Percentiles rank a stretch among this genome's conserved stretches.
phyloP scores from a whole-genome alignment of 495 filamentous ascomycete genomes.

The Baudoinia panamericana region DNA sequence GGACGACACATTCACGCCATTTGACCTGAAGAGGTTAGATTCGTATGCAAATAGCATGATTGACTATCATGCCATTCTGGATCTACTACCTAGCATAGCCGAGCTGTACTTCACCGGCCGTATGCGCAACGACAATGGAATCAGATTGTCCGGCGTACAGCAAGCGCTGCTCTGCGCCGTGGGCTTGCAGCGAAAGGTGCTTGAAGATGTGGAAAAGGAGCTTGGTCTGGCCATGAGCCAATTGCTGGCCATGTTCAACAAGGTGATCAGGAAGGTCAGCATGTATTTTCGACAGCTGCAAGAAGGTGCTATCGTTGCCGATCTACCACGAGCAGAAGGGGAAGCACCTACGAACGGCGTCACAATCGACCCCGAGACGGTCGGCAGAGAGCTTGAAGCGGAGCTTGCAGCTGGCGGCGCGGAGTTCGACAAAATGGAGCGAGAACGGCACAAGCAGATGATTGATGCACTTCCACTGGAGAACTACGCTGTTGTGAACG shows the following conservation, averaged over 20 bases:
- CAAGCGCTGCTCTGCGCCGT: conserved; percentile 75
- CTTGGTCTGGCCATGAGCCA: conserved; percentile 60
- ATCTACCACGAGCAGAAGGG: conserved; percentile 42
- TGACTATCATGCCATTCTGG: conserved; percentile 93
- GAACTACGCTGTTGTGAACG: conserved; percentile 55
- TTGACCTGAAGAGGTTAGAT: conserved; percentile 86
- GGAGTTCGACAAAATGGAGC: conserved; percentile 54
- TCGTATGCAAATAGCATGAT: conserved; percentile 93
- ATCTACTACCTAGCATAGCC: conserved; percentile 73
- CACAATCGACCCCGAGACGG: conserved; percentile 33
- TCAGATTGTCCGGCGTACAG: conserved; percentile 67
- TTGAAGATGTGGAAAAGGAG: conserved; percentile 73
- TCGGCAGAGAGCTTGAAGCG: conserved; percentile 63
- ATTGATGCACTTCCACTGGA: conserved; percentile 83
- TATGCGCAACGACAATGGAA: conserved; percentile 37
- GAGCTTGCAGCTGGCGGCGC: conserved; percentile 77
- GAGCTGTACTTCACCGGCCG: conserved; percentile 70
- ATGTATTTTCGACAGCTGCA: conserved; percentile 62
- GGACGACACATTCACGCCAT: conserved; percentile 67
- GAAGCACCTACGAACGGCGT: conserved; percentile 40
- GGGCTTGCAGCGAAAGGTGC: conserved; percentile 73
- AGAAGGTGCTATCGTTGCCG: conserved; percentile 63
- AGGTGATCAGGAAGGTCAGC: conserved; percentile 78
- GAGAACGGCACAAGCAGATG: conserved; percentile 66
- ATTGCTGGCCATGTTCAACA: conserved; percentile 90